Conservation (phyloP, 106 monocot genomes). For the Narthecium ossifragum region DNA sequence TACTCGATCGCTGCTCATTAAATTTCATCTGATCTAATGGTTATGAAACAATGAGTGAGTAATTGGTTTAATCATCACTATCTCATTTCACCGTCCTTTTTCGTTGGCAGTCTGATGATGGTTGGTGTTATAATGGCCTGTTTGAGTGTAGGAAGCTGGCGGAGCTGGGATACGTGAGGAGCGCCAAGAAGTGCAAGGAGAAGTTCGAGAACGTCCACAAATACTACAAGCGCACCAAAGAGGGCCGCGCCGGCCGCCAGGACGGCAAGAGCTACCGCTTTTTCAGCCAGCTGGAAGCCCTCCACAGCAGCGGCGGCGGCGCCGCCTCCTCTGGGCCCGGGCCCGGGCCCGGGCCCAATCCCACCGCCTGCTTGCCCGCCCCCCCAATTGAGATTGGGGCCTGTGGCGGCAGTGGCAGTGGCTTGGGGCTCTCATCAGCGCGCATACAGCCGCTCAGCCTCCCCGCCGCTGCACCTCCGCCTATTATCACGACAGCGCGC, state of each 20-base stretch:
- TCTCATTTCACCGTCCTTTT: conserved; percentile 2
- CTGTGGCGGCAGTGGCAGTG: not conserved
- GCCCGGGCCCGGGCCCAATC: not conserved
- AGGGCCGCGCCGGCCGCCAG: conserved; percentile 72
- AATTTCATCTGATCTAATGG: not conserved
- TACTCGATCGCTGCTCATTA: no score
- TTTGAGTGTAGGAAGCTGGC: conserved; percentile 58
- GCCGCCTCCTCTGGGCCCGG: not conserved
- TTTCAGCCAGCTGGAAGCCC: conserved; percentile 75
- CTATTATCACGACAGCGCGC: not conserved
- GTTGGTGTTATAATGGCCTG: no score
- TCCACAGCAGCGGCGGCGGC: conserved; percentile 22
- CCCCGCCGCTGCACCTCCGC: conserved; percentile 3
- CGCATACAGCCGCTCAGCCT: conserved; percentile 15
- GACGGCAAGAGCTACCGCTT: conserved; percentile 89
- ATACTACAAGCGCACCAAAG: conserved; percentile 88
- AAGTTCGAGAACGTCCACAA: conserved; percentile 91
- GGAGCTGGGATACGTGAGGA: conserved; percentile 64
- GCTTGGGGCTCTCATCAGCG: not conserved
- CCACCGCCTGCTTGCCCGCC: not conserved
- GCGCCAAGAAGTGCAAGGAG: conserved; percentile 87
- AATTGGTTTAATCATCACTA: conserved; percentile 4
- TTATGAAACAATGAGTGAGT: not conserved
- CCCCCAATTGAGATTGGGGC: not conserved
- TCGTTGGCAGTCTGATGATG: no score